Percentiles rank a stretch among this genome's conserved stretches.
phyloP scores from a whole-genome alignment of 2,329 filamentous ascomycete species.

The Penicillium griseofulvum region DNA sequence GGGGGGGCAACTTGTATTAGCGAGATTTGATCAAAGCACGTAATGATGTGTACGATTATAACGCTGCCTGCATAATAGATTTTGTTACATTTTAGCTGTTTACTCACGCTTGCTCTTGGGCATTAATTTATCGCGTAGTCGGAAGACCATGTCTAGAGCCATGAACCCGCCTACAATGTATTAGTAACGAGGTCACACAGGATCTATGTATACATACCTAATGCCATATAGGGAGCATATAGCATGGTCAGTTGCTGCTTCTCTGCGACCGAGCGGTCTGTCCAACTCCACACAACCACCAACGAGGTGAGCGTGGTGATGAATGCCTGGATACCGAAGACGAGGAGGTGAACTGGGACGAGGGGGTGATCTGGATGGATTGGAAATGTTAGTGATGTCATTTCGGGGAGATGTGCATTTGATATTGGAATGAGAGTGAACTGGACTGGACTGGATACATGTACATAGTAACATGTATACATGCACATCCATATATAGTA shows the following conservation, averaged over 20 bases:
- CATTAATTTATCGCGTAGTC: slow-evolving; percentile 29
- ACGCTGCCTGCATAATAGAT: slow-evolving; percentile 7
- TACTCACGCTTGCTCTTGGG: slow-evolving; percentile 33
- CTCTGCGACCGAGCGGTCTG: slow-evolving; percentile 43
- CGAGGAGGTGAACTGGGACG: slow-evolving; percentile 58
- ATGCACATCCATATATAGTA: too few species aligned
- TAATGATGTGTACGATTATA: slow-evolving; percentile 12
- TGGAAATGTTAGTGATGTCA: background rate
- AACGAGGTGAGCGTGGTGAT: slow-evolving; percentile 64
- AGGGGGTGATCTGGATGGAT: slow-evolving; percentile 52
- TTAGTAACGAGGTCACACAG: background rate
- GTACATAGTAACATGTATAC: background rate
- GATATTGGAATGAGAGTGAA: background rate
- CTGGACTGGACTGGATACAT: background rate
- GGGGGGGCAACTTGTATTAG: slow-evolving; percentile 17
- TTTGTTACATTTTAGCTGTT: background rate
- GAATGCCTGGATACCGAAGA: slow-evolving; percentile 59
- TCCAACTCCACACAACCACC: slow-evolving; percentile 60
- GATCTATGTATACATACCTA: slow-evolving; percentile 47
- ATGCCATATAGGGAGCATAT: slow-evolving; percentile 57
- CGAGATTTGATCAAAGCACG: slow-evolving; percentile 11
- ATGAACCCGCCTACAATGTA: slow-evolving; percentile 34
- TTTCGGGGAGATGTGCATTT: background rate
- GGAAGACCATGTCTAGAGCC: slow-evolving; percentile 39
- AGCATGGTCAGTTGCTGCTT: slow-evolving; percentile 52